These are phyloP conservation scores for Seminavis robusta DNA, from an alignment of 108 stramenopile genomes.

Conservation along the genomic window DNA sequence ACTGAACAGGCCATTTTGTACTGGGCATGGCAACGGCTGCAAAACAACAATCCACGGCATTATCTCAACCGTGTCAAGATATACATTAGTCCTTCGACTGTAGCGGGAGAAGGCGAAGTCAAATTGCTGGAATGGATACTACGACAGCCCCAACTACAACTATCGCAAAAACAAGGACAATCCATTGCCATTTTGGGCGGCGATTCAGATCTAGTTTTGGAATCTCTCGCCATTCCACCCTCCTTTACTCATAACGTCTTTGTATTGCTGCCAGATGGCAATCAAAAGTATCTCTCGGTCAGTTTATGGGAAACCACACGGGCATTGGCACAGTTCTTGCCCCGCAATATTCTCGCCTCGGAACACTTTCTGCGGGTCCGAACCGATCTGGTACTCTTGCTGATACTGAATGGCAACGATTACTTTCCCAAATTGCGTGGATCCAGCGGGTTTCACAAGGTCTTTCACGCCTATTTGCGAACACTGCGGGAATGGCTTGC, in stretches of 20 bases:
- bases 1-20: constrained; percentile 71
- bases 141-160: constrained; percentile 5
- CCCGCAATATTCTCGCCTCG: constrained; percentile 14
- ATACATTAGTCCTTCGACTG: constrained; percentile 68
- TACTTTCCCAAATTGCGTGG: constrained; percentile 79
- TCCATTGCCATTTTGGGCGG: constrained; percentile 78
- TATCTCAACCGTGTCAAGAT: constrained; percentile 42
- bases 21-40: constrained; percentile 80
- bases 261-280: constrained; percentile 57
- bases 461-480: constrained; percentile 42
- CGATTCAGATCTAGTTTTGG: constrained; percentile 86
- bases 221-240: constrained; percentile 72
- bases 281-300: constrained; percentile 25
- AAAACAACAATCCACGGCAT: constrained; percentile 17
- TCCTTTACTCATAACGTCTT: constrained; percentile 76
- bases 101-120: constrained; percentile 89
- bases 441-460: constrained; percentile 40
- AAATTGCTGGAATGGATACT: constrained; percentile 85
- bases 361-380: constrained; percentile 44
- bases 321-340: constrained; percentile 22
- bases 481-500: constrained; percentile 17
- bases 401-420: constrained; percentile 90
- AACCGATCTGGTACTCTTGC: constrained; percentile 67
- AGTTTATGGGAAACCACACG: constrained; percentile 75
- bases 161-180: constrained; percentile 1